Base-by-base conservation (phyloP, 768 basidiomycete species). In the Hygrocybe coccinea region DNA sequence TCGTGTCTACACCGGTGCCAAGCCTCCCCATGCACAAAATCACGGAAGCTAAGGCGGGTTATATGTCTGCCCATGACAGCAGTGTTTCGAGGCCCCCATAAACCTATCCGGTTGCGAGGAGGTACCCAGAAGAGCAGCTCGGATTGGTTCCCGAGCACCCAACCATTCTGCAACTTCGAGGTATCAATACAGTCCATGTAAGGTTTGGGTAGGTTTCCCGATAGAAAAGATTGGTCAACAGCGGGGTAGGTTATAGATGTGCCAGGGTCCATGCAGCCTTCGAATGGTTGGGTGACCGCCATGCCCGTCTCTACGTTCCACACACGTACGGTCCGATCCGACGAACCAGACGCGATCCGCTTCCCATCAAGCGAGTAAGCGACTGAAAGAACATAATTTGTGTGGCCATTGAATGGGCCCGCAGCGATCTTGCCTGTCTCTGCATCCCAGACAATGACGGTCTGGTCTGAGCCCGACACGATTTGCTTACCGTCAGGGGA, bases 181-280 rank as follows among this genome's bases (percentile, higher is more conserved):
- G 34, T 35, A 14, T 51, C 50, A 51, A 21, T 19, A 35, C 17
- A 10, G 19, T 36, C 8, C 15, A 33, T 25, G 12, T 15, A n/a
- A 7, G 34, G 17, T 14, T 14, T 12, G 36, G 50, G 8, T 29
- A 4, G 29, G 29, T 29, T 29, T 0, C 77, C 79, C 5, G 78
- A 79, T 5, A 62, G 49, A 52, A 69, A 55, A 6, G 50, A 53
- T n/a, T 59, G 55, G 5, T 66, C 66, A 55, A 68, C 61, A 1
- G 65, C 62, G 8, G 68, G 66, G 59, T 67, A 64, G 19, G 60
- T 56, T 14, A 70, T 61, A 19, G 62, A 62, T 9, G 48, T 55
- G 29, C 68, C 62, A 15, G 85, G 86, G 64, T 93, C 88, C 52
- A 35, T 52, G n/a, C 44, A 14, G 46, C 58, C 36, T 67, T 62